Conservation (phyloP, 495 filamentous ascomycete genomes). For the Penicillium cinerascens region DNA sequence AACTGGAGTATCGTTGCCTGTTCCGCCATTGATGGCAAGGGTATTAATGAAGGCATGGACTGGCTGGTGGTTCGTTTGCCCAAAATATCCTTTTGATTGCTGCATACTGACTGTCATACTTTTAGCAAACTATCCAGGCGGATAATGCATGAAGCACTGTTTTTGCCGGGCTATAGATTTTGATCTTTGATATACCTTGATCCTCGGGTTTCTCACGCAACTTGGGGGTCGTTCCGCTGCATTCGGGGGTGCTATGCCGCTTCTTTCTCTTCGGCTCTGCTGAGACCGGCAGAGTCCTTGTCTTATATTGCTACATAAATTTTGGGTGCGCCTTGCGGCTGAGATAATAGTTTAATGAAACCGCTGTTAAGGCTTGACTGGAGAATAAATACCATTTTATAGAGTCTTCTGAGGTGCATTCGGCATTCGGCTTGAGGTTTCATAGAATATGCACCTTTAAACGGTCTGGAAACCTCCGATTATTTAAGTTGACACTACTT, state of each 20-base stretch:
- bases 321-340: constrained; percentile 18
- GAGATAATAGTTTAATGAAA: constrained; percentile 42
- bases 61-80: constrained; percentile 83
- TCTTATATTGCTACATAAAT: constrained; percentile 41
- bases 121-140: constrained; percentile 46
- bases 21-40: constrained; percentile 91
- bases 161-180: constrained; percentile 37
- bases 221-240: constrained; percentile 20
- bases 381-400: background rate
- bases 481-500: background rate
- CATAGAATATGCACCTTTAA: background rate
- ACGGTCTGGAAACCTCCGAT: background rate
- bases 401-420: no score
- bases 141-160: constrained; percentile 43
- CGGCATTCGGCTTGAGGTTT: background rate
- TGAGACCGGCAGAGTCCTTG: constrained; percentile 27
- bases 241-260: constrained; percentile 17
- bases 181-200: constrained; percentile 36
- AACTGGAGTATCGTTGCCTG: constrained; percentile 99
- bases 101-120: constrained; percentile 8
- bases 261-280: constrained; percentile 27
- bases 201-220: constrained; percentile 9
- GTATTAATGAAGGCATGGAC: constrained; percentile 96
- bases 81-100: background rate
- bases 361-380: constrained; percentile 8